A percentile compares a stretch with the other conserved stretches of the same genome.
phyloP scores from a whole-genome alignment of 2,329 filamentous ascomycete species.

The Microsporum ferrugineum region DNA sequence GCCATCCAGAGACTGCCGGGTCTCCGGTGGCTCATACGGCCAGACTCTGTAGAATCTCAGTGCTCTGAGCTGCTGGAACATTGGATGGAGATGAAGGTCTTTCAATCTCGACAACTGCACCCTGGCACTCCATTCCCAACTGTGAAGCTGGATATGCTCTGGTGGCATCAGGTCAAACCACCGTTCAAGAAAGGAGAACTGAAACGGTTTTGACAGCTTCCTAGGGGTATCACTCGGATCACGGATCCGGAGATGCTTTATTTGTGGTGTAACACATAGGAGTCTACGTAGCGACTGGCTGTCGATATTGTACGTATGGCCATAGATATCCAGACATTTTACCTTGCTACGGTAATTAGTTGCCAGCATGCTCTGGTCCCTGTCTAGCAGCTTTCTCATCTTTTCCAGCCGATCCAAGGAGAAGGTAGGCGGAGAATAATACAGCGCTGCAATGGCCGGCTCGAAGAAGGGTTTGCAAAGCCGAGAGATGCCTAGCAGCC shows the following conservation, averaged over 20 bases:
- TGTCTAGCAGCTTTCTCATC: conserved; percentile 45
- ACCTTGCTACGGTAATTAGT: conserved; percentile 63
- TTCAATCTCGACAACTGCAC: conserved; percentile 38
- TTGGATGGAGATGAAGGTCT: conserved; percentile 44
- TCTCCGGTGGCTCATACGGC: conserved; percentile 10
- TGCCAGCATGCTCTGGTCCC: conserved; percentile 37
- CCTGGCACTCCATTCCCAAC: conserved; percentile 47
- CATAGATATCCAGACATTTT: conserved; percentile 57
- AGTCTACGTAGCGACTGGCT: conserved; percentile 46
- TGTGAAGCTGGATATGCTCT: conserved; percentile 35
- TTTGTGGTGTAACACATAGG: conserved; percentile 52
- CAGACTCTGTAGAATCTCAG: conserved; percentile 29
- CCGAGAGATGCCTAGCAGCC: conserved; percentile 54
- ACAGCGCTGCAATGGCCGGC: conserved; percentile 61
- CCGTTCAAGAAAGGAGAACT: conserved; percentile 6
- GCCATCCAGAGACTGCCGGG: conserved; percentile 5
- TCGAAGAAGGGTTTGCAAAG: conserved; percentile 57
- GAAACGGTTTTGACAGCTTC: background rate
- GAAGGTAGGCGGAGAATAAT: conserved; percentile 55
- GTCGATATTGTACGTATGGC: conserved; percentile 40
- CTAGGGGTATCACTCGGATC: conserved; percentile 34
- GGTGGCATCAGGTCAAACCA: conserved; percentile 55
- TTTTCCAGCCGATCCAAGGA: conserved; percentile 38
- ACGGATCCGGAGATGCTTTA: conserved; percentile 60
- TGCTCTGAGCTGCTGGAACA: conserved; percentile 39